Percentiles rank a stretch among this genome's conserved stretches.
phyloP scores from a whole-genome alignment of 768 basidiomycete species.

The Phlebiopsis gigantea region DNA sequence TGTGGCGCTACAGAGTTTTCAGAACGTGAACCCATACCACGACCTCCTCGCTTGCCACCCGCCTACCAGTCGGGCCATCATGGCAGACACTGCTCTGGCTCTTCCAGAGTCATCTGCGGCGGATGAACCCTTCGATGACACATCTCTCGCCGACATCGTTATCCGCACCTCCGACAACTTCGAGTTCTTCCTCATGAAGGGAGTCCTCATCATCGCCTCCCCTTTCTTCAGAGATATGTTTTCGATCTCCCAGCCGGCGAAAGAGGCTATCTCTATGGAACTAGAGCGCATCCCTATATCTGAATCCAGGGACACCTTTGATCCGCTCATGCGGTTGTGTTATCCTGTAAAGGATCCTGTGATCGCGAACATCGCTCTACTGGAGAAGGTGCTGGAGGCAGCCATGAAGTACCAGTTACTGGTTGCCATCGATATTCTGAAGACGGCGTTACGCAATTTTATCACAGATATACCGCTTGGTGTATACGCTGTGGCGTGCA shows the following conservation, averaged over 20 bases:
- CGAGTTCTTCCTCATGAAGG: background rate
- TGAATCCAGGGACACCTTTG: constrained; percentile 18
- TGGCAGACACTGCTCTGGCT: no score
- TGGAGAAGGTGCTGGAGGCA: constrained; percentile 18
- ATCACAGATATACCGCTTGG: background rate
- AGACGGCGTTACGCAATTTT: constrained; percentile 1
- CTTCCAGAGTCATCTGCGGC: no score
- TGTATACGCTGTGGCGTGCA: background rate
- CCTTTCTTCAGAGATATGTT: constrained; percentile 8
- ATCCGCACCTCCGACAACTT: constrained; percentile 1
- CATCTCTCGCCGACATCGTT: background rate
- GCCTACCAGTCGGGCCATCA: no score
- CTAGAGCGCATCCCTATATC: constrained; percentile 7
- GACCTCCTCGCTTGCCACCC: no score
- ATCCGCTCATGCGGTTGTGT: constrained; percentile 19
- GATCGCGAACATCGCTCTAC: background rate
- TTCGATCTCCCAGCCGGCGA: background rate
- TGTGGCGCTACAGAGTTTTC: no score
- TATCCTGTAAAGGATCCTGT: constrained; percentile 15
- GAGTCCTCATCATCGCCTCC: background rate
- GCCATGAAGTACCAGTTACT: constrained; percentile 25
- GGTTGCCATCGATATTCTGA: constrained; percentile 9
- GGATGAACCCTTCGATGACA: constrained; percentile 10
- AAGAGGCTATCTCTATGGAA: no score
- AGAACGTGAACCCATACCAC: no score